These are phyloP conservation scores for Cytospora chrysosperma DNA, from an alignment of 2,329 filamentous ascomycete genomes.

Conservation along the genomic window DNA sequence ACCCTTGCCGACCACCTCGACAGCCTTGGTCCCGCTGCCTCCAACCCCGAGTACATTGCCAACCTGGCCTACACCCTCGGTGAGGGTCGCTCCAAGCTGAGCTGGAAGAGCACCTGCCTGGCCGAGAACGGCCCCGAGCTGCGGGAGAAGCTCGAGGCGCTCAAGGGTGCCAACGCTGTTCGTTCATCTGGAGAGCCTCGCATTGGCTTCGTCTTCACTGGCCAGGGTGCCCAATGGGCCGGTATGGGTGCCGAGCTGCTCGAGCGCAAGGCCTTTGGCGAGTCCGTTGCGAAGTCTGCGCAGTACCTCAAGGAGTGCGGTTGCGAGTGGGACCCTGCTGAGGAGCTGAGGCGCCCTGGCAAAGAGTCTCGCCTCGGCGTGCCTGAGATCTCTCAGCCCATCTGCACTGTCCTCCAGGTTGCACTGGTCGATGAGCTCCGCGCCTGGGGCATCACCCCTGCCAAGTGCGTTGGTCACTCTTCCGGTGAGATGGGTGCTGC, in stretches of 20 bases:
- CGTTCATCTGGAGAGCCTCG: slow-evolving; percentile 2
- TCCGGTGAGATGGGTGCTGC: slow-evolving; percentile 6
- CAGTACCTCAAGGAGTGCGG: slow-evolving; percentile 17
- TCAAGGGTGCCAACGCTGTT: slow-evolving; percentile 15
- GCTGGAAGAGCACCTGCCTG: slow-evolving; percentile 40
- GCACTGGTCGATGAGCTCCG: slow-evolving; percentile 12
- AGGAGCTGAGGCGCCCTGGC: slow-evolving; percentile 28
- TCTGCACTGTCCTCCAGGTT: slow-evolving; percentile 16
- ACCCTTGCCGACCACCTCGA: slow-evolving; percentile 39
- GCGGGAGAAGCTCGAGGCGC: slow-evolving; percentile 37
- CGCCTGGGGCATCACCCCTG: slow-evolving; percentile 8
- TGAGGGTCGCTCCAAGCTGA: slow-evolving; percentile 19
- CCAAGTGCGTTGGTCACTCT: slow-evolving; percentile 20
- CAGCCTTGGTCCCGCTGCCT: slow-evolving; percentile 31
- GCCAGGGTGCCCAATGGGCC: slow-evolving; percentile 19
- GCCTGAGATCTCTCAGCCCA: slow-evolving; percentile 16
- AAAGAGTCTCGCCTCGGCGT: slow-evolving; percentile 25
- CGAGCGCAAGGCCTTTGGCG: slow-evolving; percentile 13
- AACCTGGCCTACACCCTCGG: slow-evolving; percentile 51
- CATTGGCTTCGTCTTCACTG: slow-evolving; percentile 19
- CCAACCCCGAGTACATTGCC: slow-evolving; percentile 32
- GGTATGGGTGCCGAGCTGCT: slow-evolving; percentile 17
- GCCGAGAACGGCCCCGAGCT: slow-evolving; percentile 46
- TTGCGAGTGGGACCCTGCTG: slow-evolving; percentile 19
- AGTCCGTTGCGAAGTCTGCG: slow-evolving; percentile 11